Evolutionary conservation across 2,329 filamentous ascomycete species (phyloP), one percentile per base, ranked within the genome.

Genomic region (Chaetomiaceae sp.): DNA sequence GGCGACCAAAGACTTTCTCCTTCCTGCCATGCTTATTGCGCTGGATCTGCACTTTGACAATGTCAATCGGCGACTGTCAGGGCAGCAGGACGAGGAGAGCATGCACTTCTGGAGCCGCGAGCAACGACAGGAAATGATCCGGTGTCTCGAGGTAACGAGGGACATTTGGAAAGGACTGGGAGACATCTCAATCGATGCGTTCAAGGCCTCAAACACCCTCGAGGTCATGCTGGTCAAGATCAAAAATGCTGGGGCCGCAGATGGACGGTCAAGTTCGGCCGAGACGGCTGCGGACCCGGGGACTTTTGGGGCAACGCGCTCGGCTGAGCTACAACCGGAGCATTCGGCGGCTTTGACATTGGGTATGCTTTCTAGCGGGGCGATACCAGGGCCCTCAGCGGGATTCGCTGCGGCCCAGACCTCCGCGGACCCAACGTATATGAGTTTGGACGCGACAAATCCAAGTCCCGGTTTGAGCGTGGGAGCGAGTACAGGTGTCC

Each of bases 191-290:
- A 86, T 96, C 71, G 92, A 97, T 59, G 89, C 91, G 0, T 91
- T 85, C 71, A 97, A 97, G 70, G 92, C 89, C 1, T 82, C 82
- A 35, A 82, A 82, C 37, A 78, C 92, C 20, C 73, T 97, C n/a
- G 83, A 83, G 19, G 83, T 96, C 45, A 90, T 97, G 80, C 71
- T 97, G 39, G 77, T 83, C 27, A 93, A 93, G 66, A 76, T 96
- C 48, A 84, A 78, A 60, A 72, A 70, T 50, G 73, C 77, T 9
- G 43, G 50, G n/a, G 31, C 55, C 9, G 30, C 45, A 19, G 39
- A 54, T 37, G 50, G 44, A 39, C 27, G 53, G 20, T 25, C 35
- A 33, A 45, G 41, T 37, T 16, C 39, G 53, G 51, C 49, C 25
- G 51, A 56, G 19, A 55, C 55, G 34, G 27, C 56, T 5, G 53